These are phyloP conservation scores for Argentina anserina DNA, from an alignment of 306 rosid species.

Conservation along the genomic window DNA sequence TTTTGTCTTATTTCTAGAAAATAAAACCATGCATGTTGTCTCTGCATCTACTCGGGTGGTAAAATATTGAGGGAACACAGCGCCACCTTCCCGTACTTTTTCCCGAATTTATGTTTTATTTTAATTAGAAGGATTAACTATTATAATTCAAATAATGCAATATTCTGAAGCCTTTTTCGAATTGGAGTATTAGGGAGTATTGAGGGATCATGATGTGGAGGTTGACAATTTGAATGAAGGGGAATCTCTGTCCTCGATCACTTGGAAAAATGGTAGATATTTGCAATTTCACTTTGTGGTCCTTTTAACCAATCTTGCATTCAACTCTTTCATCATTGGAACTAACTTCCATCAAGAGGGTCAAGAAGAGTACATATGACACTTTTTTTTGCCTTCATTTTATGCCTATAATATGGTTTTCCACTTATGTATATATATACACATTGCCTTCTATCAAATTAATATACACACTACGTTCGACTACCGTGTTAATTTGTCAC, in stretches of 20 bases:
- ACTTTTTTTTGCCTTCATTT: background rate
- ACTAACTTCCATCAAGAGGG: background rate
- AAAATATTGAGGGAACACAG: conserved; percentile 49
- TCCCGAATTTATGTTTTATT: background rate
- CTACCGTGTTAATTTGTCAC: too few species aligned
- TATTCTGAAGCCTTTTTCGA: background rate
- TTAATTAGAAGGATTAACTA: background rate
- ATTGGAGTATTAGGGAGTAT: background rate
- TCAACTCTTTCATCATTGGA: background rate
- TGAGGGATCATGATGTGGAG: background rate
- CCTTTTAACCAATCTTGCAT: background rate
- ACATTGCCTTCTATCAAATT: too few species aligned
- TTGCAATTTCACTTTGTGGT: background rate
- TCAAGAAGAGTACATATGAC: background rate
- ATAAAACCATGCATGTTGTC: conserved; percentile 33
- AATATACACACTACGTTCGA: too few species aligned
- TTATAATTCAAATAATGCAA: background rate
- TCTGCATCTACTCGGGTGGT: conserved; percentile 31
- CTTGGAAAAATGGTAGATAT: background rate
- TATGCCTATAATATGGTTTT: background rate
- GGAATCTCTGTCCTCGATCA: background rate
- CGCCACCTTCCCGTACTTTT: conserved; percentile 66
- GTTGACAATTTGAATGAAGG: background rate
- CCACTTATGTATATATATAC: too few species aligned
- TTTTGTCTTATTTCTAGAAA: conserved; percentile 34